A percentile compares a stretch with the other conserved stretches of the same genome.
phyloP scores from a whole-genome alignment of 352 stramenopile species.

The Globisporangium orthogonon region DNA sequence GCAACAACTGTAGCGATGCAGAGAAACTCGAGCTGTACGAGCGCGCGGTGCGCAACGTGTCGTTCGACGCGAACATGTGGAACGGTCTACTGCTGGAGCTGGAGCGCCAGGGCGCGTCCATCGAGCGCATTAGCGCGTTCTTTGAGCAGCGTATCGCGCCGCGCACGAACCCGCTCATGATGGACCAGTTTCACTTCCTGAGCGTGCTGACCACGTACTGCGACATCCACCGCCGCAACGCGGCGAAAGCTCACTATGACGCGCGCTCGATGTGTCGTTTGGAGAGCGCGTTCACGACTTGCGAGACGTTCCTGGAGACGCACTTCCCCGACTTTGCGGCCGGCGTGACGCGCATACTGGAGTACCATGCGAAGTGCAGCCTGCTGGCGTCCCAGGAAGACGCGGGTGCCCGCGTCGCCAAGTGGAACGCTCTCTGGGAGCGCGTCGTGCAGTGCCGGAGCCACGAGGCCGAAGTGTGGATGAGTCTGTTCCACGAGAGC shows the following conservation, averaged over 20 bases:
- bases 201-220: constrained; percentile 44
- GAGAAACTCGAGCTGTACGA: constrained; percentile 16
- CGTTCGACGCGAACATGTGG: constrained; percentile 58
- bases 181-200: constrained; percentile 53
- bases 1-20: background rate
- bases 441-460: constrained; percentile 18
- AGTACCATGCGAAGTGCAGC: constrained; percentile 49
- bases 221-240: constrained; percentile 27
- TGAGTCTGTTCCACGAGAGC: constrained; percentile 40
- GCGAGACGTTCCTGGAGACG: constrained; percentile 24
- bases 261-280: constrained; percentile 18
- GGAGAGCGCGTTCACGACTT: constrained; percentile 24
- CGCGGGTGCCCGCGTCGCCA: constrained; percentile 11
- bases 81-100: constrained; percentile 46
- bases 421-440: constrained; percentile 30
- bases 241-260: constrained; percentile 5
- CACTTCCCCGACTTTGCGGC: constrained; percentile 30
- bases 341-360: constrained; percentile 22
- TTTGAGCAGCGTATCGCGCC: constrained; percentile 24
- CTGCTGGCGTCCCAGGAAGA: constrained; percentile 9
- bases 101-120: constrained; percentile 16
- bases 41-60: constrained; percentile 56
- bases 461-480: constrained; percentile 29
- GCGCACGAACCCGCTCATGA: constrained; percentile 25
- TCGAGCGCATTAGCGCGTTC: constrained; percentile 18